Conservation (phyloP, 2,329 filamentous ascomycete genomes). For the Fusarium papillatum region DNA sequence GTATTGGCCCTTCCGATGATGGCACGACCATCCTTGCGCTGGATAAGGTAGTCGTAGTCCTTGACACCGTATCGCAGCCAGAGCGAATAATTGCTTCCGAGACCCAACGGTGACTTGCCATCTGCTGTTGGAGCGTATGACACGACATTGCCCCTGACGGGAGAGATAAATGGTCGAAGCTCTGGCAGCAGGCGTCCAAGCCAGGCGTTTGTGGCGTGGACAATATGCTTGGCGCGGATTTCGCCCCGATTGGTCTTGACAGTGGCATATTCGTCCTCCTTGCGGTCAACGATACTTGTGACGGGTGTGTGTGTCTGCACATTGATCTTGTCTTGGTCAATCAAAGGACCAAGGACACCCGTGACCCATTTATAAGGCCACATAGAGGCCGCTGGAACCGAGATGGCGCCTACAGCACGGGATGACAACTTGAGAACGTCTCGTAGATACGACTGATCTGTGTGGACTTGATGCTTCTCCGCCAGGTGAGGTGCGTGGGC, state of each 20-base stretch:
- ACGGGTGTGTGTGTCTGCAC: neutral
- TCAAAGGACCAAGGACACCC: neutral
- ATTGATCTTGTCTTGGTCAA: neutral
- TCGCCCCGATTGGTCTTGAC: neutral
- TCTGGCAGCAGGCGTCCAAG: neutral
- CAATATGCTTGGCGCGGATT: neutral
- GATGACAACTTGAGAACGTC: conserved; percentile 21
- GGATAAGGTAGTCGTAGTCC: neutral
- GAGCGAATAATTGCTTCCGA: neutral
- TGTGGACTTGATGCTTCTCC: conserved; percentile 26
- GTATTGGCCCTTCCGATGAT: neutral
- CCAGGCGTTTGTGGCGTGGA: neutral
- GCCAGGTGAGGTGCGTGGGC: conserved; percentile 33
- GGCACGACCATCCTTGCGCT: neutral
- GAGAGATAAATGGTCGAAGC: neutral
- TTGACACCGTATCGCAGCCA: neutral
- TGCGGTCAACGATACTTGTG: neutral
- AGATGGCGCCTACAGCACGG: neutral
- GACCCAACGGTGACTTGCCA: neutral
- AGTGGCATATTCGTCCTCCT: neutral
- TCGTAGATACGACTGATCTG: conserved; percentile 16
- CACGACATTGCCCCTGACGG: neutral
- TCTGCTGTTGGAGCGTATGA: neutral
- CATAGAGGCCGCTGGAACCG: neutral
- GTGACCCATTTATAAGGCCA: neutral